Evolutionary conservation across 768 basidiomycete species (phyloP).

Genomic region (Russula foetens): DNA sequence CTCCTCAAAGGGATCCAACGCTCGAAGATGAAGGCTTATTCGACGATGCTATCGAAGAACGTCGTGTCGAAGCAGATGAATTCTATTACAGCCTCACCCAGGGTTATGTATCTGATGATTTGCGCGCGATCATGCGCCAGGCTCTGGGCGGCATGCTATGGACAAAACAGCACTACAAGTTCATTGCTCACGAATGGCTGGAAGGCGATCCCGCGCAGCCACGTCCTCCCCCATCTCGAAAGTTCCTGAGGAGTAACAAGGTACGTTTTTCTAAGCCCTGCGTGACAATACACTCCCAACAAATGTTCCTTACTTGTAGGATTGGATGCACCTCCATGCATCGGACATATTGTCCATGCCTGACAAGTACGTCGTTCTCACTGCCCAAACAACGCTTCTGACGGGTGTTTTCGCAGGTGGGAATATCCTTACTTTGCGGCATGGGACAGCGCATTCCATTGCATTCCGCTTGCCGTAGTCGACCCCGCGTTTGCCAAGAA

Average conservation of each 20-base stretch:
- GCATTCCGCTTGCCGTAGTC: constrained; percentile 92
- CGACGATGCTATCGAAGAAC: constrained; percentile 83
- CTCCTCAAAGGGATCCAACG: constrained; percentile 66
- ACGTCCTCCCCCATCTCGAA: constrained; percentile 84
- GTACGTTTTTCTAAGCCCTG: constrained; percentile 30
- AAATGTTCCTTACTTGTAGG: constrained; percentile 35
- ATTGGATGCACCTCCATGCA: constrained; percentile 94
- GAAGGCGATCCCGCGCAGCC: constrained; percentile 95
- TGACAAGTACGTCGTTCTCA: constrained; percentile 64
- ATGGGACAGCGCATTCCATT: constrained; percentile 99
- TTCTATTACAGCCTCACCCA: constrained; percentile 79
- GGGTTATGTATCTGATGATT: constrained; percentile 84
- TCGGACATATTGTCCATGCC: constrained; percentile 98
- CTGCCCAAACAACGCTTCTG: neutral
- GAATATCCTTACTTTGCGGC: constrained; percentile 99
- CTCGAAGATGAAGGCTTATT: constrained; percentile 85
- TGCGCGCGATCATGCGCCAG: constrained; percentile 94
- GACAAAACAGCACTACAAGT: constrained; percentile 97
- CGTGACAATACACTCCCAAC: neutral
- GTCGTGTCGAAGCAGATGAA: constrained; percentile 91
- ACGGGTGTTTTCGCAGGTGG: constrained; percentile 47
- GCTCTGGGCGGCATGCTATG: constrained; percentile 96
- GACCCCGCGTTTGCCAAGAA: constrained; percentile 96
- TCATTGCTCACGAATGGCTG: constrained; percentile 95
- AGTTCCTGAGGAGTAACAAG: constrained; percentile 66